Conservation (phyloP, 2,329 filamentous ascomycete genomes). For the Sporothrix variecibatus region DNA sequence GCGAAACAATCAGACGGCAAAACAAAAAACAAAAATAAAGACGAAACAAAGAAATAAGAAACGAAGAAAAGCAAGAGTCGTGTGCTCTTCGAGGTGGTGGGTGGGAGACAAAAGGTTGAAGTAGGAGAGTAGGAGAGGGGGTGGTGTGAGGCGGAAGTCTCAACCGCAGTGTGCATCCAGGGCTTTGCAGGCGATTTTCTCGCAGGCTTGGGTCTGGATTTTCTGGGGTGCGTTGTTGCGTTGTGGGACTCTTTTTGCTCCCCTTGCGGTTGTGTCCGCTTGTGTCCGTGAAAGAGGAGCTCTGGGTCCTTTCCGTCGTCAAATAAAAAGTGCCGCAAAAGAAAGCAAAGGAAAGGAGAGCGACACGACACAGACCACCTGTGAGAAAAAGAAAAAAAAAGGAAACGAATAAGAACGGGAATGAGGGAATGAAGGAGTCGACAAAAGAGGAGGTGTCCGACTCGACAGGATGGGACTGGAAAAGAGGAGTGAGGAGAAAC, state of each 20-base stretch:
- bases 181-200: too few relatives aligned
- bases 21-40: not conserved
- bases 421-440: not conserved
- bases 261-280: not conserved
- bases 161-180: not conserved
- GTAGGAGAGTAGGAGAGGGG: not conserved
- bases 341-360: not conserved
- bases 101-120: not conserved
- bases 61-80: not conserved
- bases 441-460: slow-evolving; percentile 18
- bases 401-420: not conserved
- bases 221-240: not conserved
- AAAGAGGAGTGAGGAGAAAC: not conserved
- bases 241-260: not conserved
- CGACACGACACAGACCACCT: not conserved
- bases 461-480: not conserved
- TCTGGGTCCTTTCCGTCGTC: not conserved
- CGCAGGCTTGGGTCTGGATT: not conserved
- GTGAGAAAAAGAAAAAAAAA: not conserved
- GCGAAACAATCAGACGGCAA: too few relatives aligned
- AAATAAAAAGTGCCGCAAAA: not conserved
- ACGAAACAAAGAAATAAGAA: not conserved
- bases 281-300: not conserved
- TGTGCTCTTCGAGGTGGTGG: not conserved
- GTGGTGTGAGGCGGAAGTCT: slow-evolving; percentile 12